Percentiles rank a stretch among this genome's conserved stretches.
These are phyloP conservation scores for Eutrema japonicum DNA, from an alignment of 345 rosid genomes.

Conservation along the genomic window DNA sequence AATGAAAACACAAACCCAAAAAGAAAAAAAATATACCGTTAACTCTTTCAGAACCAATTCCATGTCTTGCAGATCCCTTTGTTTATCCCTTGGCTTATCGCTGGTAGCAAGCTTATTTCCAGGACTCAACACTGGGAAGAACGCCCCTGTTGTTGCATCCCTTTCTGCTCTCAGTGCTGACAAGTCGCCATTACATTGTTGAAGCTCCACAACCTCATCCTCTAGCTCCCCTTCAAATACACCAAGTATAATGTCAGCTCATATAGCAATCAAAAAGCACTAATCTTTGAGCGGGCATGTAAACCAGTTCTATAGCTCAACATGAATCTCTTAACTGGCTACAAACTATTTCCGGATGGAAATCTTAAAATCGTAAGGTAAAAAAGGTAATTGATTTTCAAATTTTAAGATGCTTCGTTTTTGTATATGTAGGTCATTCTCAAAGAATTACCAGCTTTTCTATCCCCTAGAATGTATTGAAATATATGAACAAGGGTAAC, in stretches of 20 bases:
- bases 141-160: conserved; percentile 78
- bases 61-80: conserved; percentile 74
- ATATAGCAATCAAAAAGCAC: conserved; percentile 6
- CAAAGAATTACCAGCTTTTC: conserved; percentile 10
- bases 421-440: conserved; percentile 12
- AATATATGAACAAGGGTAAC: conserved; percentile 2
- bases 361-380: conserved; percentile 2
- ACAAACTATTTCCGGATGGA: not conserved
- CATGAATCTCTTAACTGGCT: conserved; percentile 13
- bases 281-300: conserved; percentile 3
- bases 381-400: not conserved
- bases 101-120: conserved; percentile 64
- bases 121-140: conserved; percentile 70
- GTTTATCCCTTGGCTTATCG: conserved; percentile 73
- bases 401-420: not conserved
- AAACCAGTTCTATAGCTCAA: not conserved
- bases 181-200: conserved; percentile 66
- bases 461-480: conserved; percentile 3
- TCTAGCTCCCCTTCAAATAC: conserved; percentile 73
- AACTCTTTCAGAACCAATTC: conserved; percentile 69
- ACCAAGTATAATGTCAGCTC: conserved; percentile 36
- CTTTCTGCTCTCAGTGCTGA: conserved; percentile 77
- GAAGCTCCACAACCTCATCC: conserved; percentile 62
- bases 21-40: conserved; percentile 51
- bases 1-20: conserved; percentile 32